Conservation (phyloP, 768 basidiomycete genomes). For the Leccinum olivaceopallidum region DNA sequence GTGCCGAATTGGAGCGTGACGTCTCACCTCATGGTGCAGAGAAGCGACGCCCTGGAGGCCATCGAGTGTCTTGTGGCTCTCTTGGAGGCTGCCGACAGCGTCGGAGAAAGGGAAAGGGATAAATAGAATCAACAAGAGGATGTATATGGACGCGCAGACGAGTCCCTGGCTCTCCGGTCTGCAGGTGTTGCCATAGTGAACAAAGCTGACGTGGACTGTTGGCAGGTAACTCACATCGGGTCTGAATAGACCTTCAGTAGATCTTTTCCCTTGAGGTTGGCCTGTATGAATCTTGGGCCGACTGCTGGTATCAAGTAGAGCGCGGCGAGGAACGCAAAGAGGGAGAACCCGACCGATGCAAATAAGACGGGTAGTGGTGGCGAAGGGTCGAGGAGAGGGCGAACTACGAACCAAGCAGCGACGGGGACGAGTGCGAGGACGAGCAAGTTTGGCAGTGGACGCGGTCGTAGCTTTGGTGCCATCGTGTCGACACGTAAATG, state of each 20-base stretch:
- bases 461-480: constrained; percentile 35
- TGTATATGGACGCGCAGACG: constrained; percentile 87
- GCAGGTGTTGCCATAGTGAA: not conserved
- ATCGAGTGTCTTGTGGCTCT: constrained; percentile 47
- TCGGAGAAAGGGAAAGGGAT: constrained; percentile 95
- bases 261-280: constrained; percentile 84
- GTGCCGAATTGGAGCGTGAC: not conserved
- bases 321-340: constrained; percentile 78
- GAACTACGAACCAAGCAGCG: constrained; percentile 69
- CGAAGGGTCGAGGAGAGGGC: constrained; percentile 68
- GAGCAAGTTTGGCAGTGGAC: constrained; percentile 52
- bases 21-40: constrained; percentile 72
- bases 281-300: constrained; percentile 75
- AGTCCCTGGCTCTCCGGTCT: constrained; percentile 96
- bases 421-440: constrained; percentile 65
- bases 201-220: not conserved
- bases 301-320: constrained; percentile 82
- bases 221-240: constrained; percentile 54
- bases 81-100: constrained; percentile 50
- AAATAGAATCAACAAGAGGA: constrained; percentile 84
- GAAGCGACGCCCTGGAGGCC: constrained; percentile 46
- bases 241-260: constrained; percentile 78
- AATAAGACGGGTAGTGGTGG: constrained; percentile 75
- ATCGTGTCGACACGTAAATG: constrained; percentile 11
- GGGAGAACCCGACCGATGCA: constrained; percentile 78